Conservation (phyloP, 352 stramenopile genomes). For the Phytopythium litorale region DNA sequence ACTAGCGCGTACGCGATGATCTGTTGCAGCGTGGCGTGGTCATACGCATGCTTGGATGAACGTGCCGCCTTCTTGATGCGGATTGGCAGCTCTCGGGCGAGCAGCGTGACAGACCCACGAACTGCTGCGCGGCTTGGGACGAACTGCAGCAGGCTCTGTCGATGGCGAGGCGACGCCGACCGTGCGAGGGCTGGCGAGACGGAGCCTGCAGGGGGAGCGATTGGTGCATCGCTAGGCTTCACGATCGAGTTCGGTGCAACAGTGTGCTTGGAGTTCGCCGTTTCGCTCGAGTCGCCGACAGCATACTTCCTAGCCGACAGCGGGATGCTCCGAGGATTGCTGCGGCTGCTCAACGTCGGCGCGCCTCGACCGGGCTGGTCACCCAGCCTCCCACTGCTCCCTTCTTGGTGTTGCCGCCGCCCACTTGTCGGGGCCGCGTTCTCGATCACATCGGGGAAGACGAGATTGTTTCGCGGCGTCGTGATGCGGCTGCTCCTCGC, state of each 20-base stretch:
- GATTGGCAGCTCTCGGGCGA: neutral
- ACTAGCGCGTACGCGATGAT: constrained; percentile 50
- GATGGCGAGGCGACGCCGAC: neutral
- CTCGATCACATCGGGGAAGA: constrained; percentile 4
- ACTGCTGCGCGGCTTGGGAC: neutral
- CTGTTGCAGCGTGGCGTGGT: constrained; percentile 48
- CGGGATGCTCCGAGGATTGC: constrained; percentile 5
- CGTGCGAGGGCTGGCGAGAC: neutral
- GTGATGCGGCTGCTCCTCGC: neutral
- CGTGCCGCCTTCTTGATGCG: constrained; percentile 14
- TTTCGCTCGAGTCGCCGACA: neutral
- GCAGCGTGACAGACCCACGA: neutral
- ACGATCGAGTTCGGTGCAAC: neutral
- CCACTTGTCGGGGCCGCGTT: neutral
- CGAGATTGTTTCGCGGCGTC: neutral
- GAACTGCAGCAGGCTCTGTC: neutral
- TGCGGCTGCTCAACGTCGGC: constrained; percentile 2
- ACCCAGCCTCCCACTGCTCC: neutral
- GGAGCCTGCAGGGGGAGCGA: neutral
- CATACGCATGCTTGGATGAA: constrained; percentile 24
- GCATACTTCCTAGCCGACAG: constrained; percentile 23
- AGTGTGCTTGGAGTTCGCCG: neutral
- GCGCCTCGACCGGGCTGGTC: neutral
- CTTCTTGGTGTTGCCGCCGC: neutral
- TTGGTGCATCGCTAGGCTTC: neutral